phyloP scores from a whole-genome alignment of 106 monocot genomes.

The Acanthochlamys bracteata region DNA sequence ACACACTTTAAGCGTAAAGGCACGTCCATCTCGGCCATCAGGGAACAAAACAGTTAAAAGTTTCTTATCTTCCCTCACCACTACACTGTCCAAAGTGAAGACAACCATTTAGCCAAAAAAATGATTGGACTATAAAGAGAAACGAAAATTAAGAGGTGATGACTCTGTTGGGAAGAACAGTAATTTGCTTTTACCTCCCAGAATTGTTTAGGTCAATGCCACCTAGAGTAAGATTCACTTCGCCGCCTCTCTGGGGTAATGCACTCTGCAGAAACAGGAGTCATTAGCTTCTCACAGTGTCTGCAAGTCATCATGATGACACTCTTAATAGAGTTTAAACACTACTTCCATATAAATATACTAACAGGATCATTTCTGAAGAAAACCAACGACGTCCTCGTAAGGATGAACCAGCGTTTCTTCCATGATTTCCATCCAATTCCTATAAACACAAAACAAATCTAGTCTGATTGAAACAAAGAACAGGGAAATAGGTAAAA shows the following conservation, averaged over 20 bases:
- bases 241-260: conserved; percentile 84
- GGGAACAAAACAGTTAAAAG: conserved; percentile 92
- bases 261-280: conserved; percentile 49
- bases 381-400: conserved; percentile 93
- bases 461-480: neutral
- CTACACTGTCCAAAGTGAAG: conserved; percentile 47
- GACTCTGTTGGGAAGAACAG: neutral
- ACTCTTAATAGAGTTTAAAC: neutral
- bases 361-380: conserved; percentile 97
- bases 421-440: conserved; percentile 99
- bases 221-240: conserved; percentile 89
- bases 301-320: neutral
- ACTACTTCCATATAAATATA: neutral
- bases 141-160: too few species aligned
- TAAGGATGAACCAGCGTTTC: conserved; percentile 99
- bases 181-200: conserved; percentile 53
- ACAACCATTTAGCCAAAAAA: neutral
- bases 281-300: neutral
- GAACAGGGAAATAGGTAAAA: neutral
- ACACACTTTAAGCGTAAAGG: conserved; percentile 92
- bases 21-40: conserved; percentile 98
- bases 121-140: neutral
- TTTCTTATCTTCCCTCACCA: conserved; percentile 96
- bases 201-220: conserved; percentile 99
- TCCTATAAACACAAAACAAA: conserved; percentile 29